Percentiles rank a stretch among this genome's conserved stretches.
phyloP scores from a whole-genome alignment of 257 asterid genomes.

The Orobanche coerulescens region DNA sequence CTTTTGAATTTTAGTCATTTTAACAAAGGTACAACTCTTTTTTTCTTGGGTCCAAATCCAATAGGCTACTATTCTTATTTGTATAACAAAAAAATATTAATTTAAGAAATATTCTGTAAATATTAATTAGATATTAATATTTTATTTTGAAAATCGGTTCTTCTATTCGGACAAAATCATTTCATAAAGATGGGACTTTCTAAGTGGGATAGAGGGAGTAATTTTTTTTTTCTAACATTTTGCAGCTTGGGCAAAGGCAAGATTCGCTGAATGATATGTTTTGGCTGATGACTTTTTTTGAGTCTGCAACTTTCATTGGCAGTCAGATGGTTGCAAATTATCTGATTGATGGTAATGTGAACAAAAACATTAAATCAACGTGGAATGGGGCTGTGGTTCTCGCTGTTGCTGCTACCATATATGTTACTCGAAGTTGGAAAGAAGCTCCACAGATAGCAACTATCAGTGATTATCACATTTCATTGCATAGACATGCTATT shows the following conservation, averaged over 20 bases:
- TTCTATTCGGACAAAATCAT: too few species aligned
- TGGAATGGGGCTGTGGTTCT: slow-evolving; percentile 44
- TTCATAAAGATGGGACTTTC: too few species aligned
- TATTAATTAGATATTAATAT: too few species aligned
- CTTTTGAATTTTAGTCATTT: too few species aligned
- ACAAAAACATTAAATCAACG: slow-evolving; percentile 32
- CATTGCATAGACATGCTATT: slow-evolving; percentile 37
- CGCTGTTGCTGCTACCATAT: slow-evolving; percentile 41
- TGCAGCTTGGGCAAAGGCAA: slow-evolving; percentile 85
- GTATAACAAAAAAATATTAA: too few species aligned
- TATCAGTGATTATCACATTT: slow-evolving; percentile 46
- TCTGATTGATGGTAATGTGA: slow-evolving; percentile 40
- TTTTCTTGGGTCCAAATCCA: too few species aligned
- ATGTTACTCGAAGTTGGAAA: slow-evolving; percentile 48
- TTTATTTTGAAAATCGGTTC: too few species aligned
- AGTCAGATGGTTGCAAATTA: slow-evolving; percentile 75
- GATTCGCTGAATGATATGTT: slow-evolving; percentile 82
- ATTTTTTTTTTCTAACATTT: background rate
- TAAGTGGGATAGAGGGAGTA: too few species aligned
- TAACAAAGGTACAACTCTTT: too few species aligned
- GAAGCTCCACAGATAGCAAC: slow-evolving; percentile 37
- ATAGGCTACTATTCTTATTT: too few species aligned
- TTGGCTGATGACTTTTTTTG: slow-evolving; percentile 84
- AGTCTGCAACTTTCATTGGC: slow-evolving; percentile 54
- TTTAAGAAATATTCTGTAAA: too few species aligned